phyloP scores from a whole-genome alignment of 2,329 filamentous ascomycete genomes.

The Chaetomiaceae sp. region DNA sequence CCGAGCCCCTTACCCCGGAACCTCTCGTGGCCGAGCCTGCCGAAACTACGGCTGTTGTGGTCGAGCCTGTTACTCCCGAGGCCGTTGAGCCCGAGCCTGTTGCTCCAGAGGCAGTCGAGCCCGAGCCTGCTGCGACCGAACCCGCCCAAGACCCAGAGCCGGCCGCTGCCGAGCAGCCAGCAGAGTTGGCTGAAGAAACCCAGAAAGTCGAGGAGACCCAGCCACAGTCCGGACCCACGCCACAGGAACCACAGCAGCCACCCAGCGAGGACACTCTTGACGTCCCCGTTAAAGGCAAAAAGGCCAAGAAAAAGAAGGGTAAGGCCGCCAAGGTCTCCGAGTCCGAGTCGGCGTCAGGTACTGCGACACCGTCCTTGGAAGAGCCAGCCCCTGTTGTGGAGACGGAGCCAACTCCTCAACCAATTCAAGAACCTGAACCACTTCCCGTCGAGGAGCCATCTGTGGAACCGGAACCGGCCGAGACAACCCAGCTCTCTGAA shows the following conservation, averaged over 20 bases:
- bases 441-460: neutral
- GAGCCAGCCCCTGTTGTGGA: neutral
- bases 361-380: constrained; percentile 2
- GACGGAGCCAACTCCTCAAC: neutral
- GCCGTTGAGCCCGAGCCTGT: neutral
- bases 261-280: neutral
- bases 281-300: constrained; percentile 14
- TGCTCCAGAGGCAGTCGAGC: neutral
- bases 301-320: constrained; percentile 17
- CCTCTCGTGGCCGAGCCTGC: neutral
- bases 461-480: neutral
- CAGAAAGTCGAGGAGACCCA: neutral
- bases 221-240: neutral
- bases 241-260: neutral
- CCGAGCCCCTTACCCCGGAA: neutral
- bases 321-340: constrained; percentile 1
- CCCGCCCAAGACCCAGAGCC: neutral
- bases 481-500: neutral
- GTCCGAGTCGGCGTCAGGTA: neutral
- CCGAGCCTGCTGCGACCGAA: neutral
- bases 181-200: neutral
- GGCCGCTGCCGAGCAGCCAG: neutral
- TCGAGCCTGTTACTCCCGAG: too few species aligned
- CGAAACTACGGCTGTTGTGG: neutral
- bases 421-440: neutral